Conservation (phyloP, 345 rosid genomes). For the Odontarrhena argentea region DNA sequence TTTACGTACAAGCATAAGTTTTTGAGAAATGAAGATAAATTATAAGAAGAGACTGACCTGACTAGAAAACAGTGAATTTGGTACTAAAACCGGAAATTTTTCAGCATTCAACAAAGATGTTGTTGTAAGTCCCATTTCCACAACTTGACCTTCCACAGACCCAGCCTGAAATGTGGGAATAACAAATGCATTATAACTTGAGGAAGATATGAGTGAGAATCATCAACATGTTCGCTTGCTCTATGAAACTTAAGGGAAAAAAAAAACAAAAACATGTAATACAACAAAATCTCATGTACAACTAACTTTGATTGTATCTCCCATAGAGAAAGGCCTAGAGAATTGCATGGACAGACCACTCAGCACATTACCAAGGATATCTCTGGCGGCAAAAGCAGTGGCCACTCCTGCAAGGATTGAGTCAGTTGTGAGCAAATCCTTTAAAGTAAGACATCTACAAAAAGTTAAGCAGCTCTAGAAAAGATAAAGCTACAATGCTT, state of each 20-base stretch:
- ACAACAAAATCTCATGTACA: background rate
- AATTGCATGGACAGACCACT: conserved; percentile 90
- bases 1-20: background rate
- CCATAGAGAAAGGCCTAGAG: conserved; percentile 84
- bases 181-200: background rate
- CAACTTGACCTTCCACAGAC: conserved; percentile 87
- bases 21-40: conserved; percentile 2
- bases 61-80: conserved; percentile 92
- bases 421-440: conserved; percentile 4
- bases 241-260: background rate
- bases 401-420: conserved; percentile 70
- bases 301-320: conserved; percentile 93
- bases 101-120: conserved; percentile 78
- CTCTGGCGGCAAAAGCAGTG: conserved; percentile 95
- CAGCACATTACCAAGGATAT: conserved; percentile 88
- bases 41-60: conserved; percentile 54
- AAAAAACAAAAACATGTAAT: background rate
- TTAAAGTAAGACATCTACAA: background rate
- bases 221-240: conserved; percentile 15
- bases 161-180: conserved; percentile 65
- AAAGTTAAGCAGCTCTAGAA: background rate
- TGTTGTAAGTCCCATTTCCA: conserved; percentile 87
- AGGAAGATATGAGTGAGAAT: background rate
- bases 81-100: conserved; percentile 82
- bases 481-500: conserved; percentile 1